Evolutionary conservation across 345 rosid genomes (phyloP).

Genomic region (Heritiera littoralis): DNA sequence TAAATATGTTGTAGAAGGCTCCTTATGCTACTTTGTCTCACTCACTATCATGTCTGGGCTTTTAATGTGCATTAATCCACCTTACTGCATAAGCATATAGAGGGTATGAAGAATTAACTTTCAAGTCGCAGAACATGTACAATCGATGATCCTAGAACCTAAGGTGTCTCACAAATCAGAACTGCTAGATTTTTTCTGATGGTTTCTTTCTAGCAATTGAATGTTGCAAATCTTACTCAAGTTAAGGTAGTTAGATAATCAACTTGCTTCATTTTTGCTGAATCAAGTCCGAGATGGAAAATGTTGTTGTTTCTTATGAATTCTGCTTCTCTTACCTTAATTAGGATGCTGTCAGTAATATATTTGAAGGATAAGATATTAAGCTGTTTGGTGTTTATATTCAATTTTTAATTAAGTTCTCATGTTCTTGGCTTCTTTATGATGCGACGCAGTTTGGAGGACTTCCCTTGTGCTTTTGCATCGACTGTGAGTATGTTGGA

Average conservation of each 20-base stretch:
- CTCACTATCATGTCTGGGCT: not conserved
- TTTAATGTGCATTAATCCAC: not conserved
- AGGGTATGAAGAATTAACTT: slow-evolving; percentile 2
- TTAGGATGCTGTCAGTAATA: not conserved
- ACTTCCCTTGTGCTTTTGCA: slow-evolving; percentile 62
- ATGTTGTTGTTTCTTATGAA: not conserved
- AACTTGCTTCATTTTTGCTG: not conserved
- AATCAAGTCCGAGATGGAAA: not conserved
- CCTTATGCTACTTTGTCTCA: not conserved
- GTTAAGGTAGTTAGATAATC: not conserved
- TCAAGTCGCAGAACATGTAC: not conserved
- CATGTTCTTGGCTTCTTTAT: slow-evolving; percentile 21
- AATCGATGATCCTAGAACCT: not conserved
- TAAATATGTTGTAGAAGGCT: not conserved
- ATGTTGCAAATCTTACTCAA: not conserved
- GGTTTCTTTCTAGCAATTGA: not conserved
- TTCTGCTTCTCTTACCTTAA: not conserved
- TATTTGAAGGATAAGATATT: not conserved
- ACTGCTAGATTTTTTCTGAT: not conserved
- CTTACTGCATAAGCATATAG: not conserved
- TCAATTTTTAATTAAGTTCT: slow-evolving; percentile 17
- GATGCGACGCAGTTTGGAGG: slow-evolving; percentile 57
- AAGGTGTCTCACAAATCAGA: not conserved
- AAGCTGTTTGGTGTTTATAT: not conserved
- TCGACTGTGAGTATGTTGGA: slow-evolving; percentile 66